A percentile compares a stretch with the other conserved stretches of the same genome.
These are phyloP conservation scores for Hemerocallis citrina DNA, from an alignment of 106 monocot genomes.

Conservation along the genomic window DNA sequence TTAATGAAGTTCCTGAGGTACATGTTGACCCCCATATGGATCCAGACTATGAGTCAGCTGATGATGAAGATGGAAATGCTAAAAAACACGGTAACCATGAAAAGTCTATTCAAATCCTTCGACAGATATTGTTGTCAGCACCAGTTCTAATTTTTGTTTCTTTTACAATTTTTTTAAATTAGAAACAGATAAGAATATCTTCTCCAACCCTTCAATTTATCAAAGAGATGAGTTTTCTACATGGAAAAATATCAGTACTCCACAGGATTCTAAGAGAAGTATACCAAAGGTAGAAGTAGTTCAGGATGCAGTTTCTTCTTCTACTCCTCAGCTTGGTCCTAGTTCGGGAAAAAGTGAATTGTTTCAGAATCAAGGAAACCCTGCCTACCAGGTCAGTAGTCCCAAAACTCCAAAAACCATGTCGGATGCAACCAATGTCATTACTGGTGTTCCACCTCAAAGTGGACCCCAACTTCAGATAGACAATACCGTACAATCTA, in stretches of 20 bases:
- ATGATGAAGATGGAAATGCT: conserved; percentile 46
- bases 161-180: neutral
- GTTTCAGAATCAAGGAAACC: conserved; percentile 5
- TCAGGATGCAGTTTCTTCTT: neutral
- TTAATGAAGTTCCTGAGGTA: conserved; percentile 53
- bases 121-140: neutral
- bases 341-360: conserved; percentile 15
- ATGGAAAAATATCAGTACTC: conserved; percentile 10
- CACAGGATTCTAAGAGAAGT: conserved; percentile 13
- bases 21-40: conserved; percentile 73
- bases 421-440: conserved; percentile 1
- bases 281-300: neutral
- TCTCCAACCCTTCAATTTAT: conserved; percentile 3
- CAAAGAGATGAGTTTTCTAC: conserved; percentile 23
- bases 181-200: neutral
- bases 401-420: conserved; percentile 15
- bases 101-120: neutral
- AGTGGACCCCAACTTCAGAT: neutral
- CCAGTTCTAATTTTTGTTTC: neutral
- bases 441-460: conserved; percentile 5
- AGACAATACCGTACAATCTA: conserved; percentile 2
- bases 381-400: neutral
- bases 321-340: too few relatives aligned
- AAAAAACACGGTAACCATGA: conserved; percentile 29
- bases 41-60: conserved; percentile 52